These are phyloP conservation scores for Talaromyces stipitatus DNA, from an alignment of 495 filamentous ascomycete genomes.

Conservation along the genomic window DNA sequence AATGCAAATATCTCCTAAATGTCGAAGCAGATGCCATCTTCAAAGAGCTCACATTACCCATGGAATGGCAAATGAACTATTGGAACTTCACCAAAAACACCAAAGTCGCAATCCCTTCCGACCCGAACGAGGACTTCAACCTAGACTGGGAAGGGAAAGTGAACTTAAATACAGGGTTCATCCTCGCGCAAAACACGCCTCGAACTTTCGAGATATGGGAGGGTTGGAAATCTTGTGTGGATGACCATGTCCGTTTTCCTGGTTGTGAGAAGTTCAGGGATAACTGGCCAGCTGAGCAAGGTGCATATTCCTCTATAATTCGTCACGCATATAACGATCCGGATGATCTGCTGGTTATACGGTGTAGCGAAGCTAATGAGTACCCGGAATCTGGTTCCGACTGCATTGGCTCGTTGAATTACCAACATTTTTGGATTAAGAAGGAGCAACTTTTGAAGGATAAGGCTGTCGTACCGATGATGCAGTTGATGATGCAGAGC, in stretches of 20 bases:
- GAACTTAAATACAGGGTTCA: slow-evolving; percentile 30
- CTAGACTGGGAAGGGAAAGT: slow-evolving; percentile 19
- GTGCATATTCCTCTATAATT: slow-evolving; percentile 25
- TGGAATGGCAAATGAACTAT: slow-evolving; percentile 50
- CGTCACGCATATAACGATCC: slow-evolving; percentile 23
- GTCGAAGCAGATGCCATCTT: slow-evolving; percentile 44
- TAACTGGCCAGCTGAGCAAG: slow-evolving; percentile 30
- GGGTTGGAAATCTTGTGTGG: slow-evolving; percentile 26
- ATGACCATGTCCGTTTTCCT: slow-evolving; percentile 16
- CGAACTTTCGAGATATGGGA: slow-evolving; percentile 26
- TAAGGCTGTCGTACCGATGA: not conserved
- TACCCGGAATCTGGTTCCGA: slow-evolving; percentile 11
- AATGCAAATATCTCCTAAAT: slow-evolving; percentile 40
- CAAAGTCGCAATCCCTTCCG: slow-evolving; percentile 36
- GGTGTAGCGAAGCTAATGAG: slow-evolving; percentile 29
- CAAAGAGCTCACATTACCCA: slow-evolving; percentile 34
- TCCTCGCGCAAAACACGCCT: slow-evolving; percentile 26
- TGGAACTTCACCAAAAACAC: slow-evolving; percentile 36
- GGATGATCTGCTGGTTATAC: slow-evolving; percentile 26
- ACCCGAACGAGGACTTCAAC: slow-evolving; percentile 20
- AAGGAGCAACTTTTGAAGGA: slow-evolving; percentile 8
- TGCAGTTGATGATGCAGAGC: slow-evolving; percentile 2
- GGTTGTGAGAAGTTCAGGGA: slow-evolving; percentile 21
- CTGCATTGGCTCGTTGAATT: slow-evolving; percentile 11
- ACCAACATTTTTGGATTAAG: slow-evolving; percentile 12